Percentiles rank a stretch among this genome's conserved stretches.
Evolutionary conservation across 108 stramenopile genomes (phyloP).

Genomic region (Stephanodiscus triporus): DNA sequence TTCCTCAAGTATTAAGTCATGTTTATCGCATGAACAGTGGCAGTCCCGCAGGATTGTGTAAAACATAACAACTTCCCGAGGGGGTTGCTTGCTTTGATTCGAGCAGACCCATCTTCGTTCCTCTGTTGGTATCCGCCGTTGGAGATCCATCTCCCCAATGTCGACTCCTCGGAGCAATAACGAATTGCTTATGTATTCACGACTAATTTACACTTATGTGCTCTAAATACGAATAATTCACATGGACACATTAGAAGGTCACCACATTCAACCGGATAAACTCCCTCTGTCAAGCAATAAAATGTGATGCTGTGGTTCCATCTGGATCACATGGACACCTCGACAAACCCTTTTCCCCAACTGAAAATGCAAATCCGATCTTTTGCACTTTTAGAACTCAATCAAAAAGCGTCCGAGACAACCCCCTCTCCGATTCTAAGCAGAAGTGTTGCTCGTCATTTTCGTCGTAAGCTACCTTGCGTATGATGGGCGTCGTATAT

Average conservation of each 20-base stretch:
- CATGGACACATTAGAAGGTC: neutral
- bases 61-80: too few species aligned
- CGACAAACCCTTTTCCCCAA: neutral
- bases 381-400: neutral
- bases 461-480: slow-evolving; percentile 2
- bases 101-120: too few species aligned
- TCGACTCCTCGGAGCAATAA: too few species aligned
- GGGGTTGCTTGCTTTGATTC: too few species aligned
- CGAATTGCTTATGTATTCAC: too few species aligned
- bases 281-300: too few species aligned
- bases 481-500: slow-evolving; percentile 3
- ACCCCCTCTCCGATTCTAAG: neutral
- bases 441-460: neutral
- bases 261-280: too few species aligned
- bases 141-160: too few species aligned
- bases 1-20: too few species aligned
- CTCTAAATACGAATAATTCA: neutral
- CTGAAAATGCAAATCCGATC: neutral
- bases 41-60: too few species aligned
- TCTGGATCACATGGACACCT: neutral
- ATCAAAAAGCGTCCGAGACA: neutral
- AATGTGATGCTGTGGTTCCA: neutral
- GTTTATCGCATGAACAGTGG: too few species aligned
- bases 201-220: neutral
- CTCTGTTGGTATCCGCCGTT: too few species aligned